These are phyloP conservation scores for Cytospora piceae DNA, from an alignment of 2,329 filamentous ascomycete genomes.

Conservation along the genomic window DNA sequence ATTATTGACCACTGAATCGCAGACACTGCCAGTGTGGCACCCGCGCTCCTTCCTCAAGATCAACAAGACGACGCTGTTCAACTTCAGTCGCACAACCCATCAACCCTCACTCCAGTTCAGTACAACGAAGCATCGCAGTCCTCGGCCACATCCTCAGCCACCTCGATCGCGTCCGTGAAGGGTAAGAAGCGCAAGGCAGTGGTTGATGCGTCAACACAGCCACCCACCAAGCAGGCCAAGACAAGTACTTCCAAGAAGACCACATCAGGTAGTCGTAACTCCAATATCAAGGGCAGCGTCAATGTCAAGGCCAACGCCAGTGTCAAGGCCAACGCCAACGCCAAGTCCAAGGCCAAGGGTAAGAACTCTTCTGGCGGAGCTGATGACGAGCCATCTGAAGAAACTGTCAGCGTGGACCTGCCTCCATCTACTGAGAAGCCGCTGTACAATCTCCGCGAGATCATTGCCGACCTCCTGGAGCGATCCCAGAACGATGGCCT, in stretches of 20 bases:
- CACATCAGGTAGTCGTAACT: not conserved
- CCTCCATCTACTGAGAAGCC: slow-evolving; percentile 1
- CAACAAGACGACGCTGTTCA: not conserved
- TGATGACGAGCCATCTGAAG: not conserved
- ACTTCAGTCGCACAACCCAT: not conserved
- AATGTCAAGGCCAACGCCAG: not conserved
- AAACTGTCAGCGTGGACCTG: not conserved
- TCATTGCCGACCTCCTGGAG: slow-evolving; percentile 3
- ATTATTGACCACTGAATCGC: not conserved
- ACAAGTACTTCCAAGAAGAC: not conserved
- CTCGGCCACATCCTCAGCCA: not conserved
- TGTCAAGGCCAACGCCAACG: not conserved
- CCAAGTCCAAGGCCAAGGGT: not conserved
- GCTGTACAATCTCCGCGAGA: slow-evolving; percentile 13
- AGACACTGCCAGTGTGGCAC: not conserved
- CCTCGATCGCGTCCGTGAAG: not conserved
- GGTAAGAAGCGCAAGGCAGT: not conserved
- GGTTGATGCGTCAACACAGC: not conserved
- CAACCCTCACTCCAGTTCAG: not conserved
- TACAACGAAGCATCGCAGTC: not conserved
- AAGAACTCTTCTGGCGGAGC: not conserved
- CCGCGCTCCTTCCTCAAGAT: not conserved
- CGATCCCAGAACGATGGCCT: slow-evolving; percentile 7
- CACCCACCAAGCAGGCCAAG: not conserved
- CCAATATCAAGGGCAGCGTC: not conserved